Evolutionary conservation across 2,329 filamentous ascomycete species (phyloP).

Genomic region (Teratosphaeria epicoccoides): DNA sequence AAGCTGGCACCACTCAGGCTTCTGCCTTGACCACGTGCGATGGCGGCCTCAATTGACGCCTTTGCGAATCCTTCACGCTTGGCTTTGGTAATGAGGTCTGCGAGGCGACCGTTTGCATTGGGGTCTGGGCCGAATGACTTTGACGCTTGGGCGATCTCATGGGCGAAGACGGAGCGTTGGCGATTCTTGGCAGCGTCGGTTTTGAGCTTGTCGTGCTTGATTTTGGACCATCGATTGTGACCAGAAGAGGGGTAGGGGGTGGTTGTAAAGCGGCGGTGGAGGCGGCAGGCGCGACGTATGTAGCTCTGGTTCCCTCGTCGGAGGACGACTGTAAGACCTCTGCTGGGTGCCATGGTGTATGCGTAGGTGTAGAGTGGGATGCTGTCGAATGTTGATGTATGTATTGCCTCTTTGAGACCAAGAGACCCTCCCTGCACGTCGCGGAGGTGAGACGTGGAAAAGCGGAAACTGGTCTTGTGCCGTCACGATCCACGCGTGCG

Average conservation of each 20-base stretch:
- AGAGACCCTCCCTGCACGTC: not conserved
- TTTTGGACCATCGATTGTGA: slow-evolving; percentile 92
- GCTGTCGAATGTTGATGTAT: not conserved
- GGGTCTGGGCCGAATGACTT: slow-evolving; percentile 71
- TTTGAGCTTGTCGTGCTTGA: slow-evolving; percentile 86
- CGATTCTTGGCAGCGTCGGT: slow-evolving; percentile 71
- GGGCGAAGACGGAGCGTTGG: slow-evolving; percentile 56
- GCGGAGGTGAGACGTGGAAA: too few species aligned
- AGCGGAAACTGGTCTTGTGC: not conserved
- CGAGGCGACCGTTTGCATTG: slow-evolving; percentile 64
- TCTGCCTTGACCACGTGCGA: slow-evolving; percentile 79
- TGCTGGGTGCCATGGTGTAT: slow-evolving; percentile 22
- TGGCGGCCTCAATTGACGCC: slow-evolving; percentile 68
- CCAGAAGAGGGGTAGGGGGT: slow-evolving; percentile 41
- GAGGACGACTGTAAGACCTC: slow-evolving; percentile 14
- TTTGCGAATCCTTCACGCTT: slow-evolving; percentile 85
- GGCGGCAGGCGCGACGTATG: slow-evolving; percentile 9
- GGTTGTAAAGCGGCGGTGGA: slow-evolving; percentile 13
- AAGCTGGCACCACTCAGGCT: slow-evolving; percentile 63
- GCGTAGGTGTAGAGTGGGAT: not conserved
- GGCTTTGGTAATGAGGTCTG: slow-evolving; percentile 59
- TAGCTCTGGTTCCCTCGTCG: not conserved
- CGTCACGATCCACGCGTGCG: not conserved
- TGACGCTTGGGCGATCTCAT: slow-evolving; percentile 63
- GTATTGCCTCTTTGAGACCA: not conserved